Conservation (phyloP, 108 stramenopile species). For the Pseudonitzschia multistriata region DNA sequence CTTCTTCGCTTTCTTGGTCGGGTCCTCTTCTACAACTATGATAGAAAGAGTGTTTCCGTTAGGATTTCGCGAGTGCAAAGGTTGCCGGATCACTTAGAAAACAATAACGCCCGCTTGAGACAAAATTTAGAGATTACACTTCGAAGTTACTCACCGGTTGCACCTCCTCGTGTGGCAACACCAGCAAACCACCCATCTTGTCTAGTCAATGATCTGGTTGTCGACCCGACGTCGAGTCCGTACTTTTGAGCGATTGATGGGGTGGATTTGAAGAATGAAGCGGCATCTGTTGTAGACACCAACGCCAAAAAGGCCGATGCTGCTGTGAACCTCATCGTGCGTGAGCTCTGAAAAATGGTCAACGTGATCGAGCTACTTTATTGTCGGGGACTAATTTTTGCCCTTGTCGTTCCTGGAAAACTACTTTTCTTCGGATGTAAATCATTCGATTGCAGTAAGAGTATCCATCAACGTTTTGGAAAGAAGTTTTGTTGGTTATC, state of each 20-base stretch:
- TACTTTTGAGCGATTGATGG: neutral
- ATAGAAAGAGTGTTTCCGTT: neutral
- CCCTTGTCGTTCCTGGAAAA: neutral
- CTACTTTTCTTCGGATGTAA: neutral
- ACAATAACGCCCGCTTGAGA: slow-evolving; percentile 1
- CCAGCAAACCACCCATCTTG: slow-evolving; percentile 24
- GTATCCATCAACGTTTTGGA: neutral
- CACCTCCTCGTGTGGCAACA: slow-evolving; percentile 23
- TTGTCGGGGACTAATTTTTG: neutral
- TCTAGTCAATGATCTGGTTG: neutral
- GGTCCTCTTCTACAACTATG: slow-evolving; percentile 25
- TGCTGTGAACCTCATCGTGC: slow-evolving; percentile 23
- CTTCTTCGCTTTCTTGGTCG: slow-evolving; percentile 26
- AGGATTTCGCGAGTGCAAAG: neutral
- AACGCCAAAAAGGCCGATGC: slow-evolving; percentile 21
- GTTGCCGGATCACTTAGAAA: neutral
- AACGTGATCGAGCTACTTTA: neutral
- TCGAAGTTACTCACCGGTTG: slow-evolving; percentile 20
- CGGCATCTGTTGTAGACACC: slow-evolving; percentile 3
- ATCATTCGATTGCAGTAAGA: no score
- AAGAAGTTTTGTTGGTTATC: neutral
- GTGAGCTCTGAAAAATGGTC: neutral
- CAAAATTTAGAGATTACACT: neutral
- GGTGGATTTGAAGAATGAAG: slow-evolving; percentile 17
- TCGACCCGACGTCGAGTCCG: slow-evolving; percentile 1